These are phyloP conservation scores for Trichosporon faecale DNA, from an alignment of 1,284 basidiomycete genomes.

Conservation along the genomic window DNA sequence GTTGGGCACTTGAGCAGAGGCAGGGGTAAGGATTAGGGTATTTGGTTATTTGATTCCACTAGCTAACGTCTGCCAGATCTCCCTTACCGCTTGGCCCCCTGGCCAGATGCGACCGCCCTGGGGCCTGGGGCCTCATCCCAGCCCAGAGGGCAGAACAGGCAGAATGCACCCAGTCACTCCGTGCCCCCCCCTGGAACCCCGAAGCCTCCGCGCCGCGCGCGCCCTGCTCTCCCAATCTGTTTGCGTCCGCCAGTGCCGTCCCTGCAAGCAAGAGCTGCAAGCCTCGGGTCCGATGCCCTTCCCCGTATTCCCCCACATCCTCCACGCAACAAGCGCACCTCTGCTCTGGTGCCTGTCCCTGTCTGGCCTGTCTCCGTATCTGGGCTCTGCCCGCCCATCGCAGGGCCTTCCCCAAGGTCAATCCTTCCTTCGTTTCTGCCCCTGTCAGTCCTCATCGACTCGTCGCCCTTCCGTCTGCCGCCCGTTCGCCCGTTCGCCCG, in stretches of 20 bases:
- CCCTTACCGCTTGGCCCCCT: neutral
- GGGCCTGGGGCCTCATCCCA: neutral
- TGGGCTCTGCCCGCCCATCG: neutral
- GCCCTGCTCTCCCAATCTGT: neutral
- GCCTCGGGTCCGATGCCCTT: neutral
- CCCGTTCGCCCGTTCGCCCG: neutral
- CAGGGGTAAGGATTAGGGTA: neutral
- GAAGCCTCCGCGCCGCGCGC: too few species aligned
- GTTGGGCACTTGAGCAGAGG: neutral
- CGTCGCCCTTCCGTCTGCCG: neutral
- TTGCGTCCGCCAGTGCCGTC: neutral
- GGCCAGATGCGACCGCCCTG: neutral
- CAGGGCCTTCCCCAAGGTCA: neutral
- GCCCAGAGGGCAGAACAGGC: too few species aligned
- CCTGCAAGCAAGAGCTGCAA: too few species aligned
- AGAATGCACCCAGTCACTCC: neutral
- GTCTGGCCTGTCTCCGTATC: neutral
- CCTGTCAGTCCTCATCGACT: neutral
- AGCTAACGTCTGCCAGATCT: constrained; percentile 7
- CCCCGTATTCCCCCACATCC: constrained; percentile 3
- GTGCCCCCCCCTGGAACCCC: too few species aligned
- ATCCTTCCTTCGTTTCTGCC: constrained; percentile 1
- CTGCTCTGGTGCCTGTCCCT: neutral
- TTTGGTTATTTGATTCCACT: constrained; percentile 1
- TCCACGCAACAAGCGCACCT: neutral